Evolutionary conservation across 768 basidiomycete species (phyloP).

Genomic region (Tylopilus plumbeoviolaceoides): DNA sequence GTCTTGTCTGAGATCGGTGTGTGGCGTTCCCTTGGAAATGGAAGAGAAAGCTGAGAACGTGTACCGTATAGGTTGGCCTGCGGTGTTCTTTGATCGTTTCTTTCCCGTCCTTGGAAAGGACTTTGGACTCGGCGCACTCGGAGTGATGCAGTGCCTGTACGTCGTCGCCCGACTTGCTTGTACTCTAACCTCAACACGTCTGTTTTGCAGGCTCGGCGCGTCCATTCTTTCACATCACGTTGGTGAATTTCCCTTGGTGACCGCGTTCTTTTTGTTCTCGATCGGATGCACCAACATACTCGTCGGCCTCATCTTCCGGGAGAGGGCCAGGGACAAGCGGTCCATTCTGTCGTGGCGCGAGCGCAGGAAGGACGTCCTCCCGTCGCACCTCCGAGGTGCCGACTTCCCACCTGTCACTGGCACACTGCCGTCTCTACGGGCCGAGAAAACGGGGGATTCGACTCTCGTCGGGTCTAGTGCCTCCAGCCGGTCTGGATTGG

Average conservation of each 20-base stretch:
- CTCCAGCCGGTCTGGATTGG: conserved; percentile 46
- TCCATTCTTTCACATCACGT: conserved; percentile 75
- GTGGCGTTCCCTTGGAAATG: conserved; percentile 10
- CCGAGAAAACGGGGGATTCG: conserved; percentile 2
- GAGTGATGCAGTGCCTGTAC: conserved; percentile 82
- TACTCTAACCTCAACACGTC: not conserved
- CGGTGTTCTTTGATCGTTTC: conserved; percentile 76
- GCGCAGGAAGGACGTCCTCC: conserved; percentile 53
- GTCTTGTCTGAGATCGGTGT: conserved; percentile 43
- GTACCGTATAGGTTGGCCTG: conserved; percentile 57
- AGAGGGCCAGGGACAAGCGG: conserved; percentile 58
- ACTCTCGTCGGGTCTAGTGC: conserved; percentile 13
- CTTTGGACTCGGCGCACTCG: conserved; percentile 85
- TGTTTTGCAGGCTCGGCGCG: conserved; percentile 50
- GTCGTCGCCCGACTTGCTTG: conserved; percentile 21
- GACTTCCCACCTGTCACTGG: conserved; percentile 22
- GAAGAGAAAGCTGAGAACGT: not conserved
- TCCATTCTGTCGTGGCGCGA: conserved; percentile 66
- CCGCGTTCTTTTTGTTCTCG: conserved; percentile 82
- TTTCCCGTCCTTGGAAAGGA: conserved; percentile 85
- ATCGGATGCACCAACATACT: conserved; percentile 81
- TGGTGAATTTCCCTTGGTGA: conserved; percentile 79
- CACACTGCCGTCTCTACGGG: conserved; percentile 9
- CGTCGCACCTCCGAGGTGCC: conserved; percentile 31
- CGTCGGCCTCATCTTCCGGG: conserved; percentile 76